Conservation (phyloP, 805 yeast genomes). For the Wickerhamiella sergipiensis region DNA sequence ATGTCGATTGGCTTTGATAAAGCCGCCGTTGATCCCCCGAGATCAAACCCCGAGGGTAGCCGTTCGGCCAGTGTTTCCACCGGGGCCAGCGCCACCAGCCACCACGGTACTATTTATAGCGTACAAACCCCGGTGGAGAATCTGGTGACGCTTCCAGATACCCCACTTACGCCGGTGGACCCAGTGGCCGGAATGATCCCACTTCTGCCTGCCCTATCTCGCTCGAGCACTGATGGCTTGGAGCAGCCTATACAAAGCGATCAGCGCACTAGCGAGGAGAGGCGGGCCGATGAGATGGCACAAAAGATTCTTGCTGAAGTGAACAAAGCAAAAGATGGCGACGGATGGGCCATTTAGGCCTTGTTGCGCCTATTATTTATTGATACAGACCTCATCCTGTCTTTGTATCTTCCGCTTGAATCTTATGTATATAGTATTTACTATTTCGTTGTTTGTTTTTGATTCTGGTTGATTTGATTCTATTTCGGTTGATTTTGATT, state of each 20-base stretch:
- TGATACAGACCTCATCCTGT: not conserved
- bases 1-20: constrained; percentile 2
- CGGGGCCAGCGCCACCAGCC: not conserved
- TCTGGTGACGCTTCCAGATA: not conserved
- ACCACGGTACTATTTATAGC: not conserved
- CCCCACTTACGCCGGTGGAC: not conserved
- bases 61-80: not conserved
- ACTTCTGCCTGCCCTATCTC: not conserved
- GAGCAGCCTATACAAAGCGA: not conserved
- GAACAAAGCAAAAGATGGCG: not conserved
- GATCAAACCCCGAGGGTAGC: not conserved
- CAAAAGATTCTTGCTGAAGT: constrained; percentile 23
- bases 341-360: not conserved
- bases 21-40: not conserved
- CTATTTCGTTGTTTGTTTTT: not conserved
- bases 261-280: not conserved
- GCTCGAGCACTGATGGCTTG: not conserved
- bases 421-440: not conserved
- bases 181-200: not conserved
- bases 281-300: constrained; percentile 24
- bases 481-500: too few relatives aligned
- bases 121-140: not conserved
- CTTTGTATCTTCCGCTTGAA: not conserved
- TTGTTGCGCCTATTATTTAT: not conserved
- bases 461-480: too few relatives aligned